Conservation (phyloP, 805 yeast genomes). For the Hanseniaspora meyeri region DNA sequence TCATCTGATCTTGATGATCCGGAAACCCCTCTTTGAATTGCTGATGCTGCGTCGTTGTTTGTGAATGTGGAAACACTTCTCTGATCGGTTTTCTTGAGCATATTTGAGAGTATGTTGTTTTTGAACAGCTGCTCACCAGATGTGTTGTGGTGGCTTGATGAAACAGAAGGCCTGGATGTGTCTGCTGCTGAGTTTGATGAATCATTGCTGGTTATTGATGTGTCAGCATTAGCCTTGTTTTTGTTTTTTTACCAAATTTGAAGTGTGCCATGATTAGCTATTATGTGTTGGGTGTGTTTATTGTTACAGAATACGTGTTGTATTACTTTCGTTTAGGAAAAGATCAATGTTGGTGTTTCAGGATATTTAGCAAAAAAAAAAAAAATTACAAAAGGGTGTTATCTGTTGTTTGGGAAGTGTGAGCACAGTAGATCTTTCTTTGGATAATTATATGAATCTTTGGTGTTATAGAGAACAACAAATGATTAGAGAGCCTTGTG, state of each 20-base stretch:
- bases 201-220: not conserved
- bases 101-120: slow-evolving; percentile 3
- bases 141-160: not conserved
- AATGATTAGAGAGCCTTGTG: too few species aligned
- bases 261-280: slow-evolving; percentile 8
- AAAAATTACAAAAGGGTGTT: too few species aligned
- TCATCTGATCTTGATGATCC: not conserved
- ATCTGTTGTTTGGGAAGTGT: too few species aligned
- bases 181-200: not conserved
- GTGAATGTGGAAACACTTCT: not conserved
- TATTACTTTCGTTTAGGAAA: too few species aligned
- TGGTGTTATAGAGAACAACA: too few species aligned
- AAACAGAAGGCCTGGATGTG: not conserved
- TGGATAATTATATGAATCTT: too few species aligned
- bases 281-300: not conserved
- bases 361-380: too few species aligned
- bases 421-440: too few species aligned
- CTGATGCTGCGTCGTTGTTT: not conserved
- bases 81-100: not conserved
- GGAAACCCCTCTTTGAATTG: not conserved
- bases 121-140: slow-evolving; percentile 6
- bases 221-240: not conserved
- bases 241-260: slow-evolving; percentile 12
- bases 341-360: too few species aligned
- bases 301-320: too few species aligned